Evolutionary conservation across 371 early-diverging fungal species (phyloP), one percentile per base, ranked within the genome.

Genomic region (Caulochytrium protostelioides): DNA sequence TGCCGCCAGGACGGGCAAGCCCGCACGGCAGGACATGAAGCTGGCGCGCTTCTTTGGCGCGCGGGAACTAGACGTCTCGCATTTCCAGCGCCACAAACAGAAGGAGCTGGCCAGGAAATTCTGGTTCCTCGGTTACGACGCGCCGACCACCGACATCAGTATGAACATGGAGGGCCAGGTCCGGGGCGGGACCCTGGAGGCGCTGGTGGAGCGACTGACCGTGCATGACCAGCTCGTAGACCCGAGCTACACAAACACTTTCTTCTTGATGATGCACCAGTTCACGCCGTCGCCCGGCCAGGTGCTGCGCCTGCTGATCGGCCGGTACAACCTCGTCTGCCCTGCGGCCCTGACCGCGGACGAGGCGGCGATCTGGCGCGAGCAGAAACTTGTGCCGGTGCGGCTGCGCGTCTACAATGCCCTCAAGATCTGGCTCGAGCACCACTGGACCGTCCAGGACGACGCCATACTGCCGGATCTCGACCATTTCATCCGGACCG

Each of bases 351-450:
- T 92, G 28, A 52, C 48, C 2, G 38, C 51, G 1, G 70, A 74
- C 15, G 82, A 90, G 40, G 33, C 70, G 8, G 63, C 60, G 12
- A 49, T 65, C 2, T 92, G 91, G 90, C 60, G 57, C 31, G 83
- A 84, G 34, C 76, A 74, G 47, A 87, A 90, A 47, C 58, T 75
- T 29, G 78, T 67, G 25, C 78, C 84, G 1, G 71, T 86, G 22
- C 76, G 86, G 7, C 52, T 87, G 34, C 66, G 80, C n/a, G 89
- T 92, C 2, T 79, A 74, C 50, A 86, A 84, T 47, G 70, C 86
- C 6, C 72, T 86, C 47, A 84, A 85, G 43, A 65, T 68, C 6
- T 92, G 94, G 94, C 57, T 92, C 5, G 87, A 89, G 41, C 59
- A 60, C 30, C 76, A 76, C 47, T 86, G 75, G 59, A 56, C 74